Conservation (phyloP, 805 yeast species). For the Suhomyces pyralidae region DNA sequence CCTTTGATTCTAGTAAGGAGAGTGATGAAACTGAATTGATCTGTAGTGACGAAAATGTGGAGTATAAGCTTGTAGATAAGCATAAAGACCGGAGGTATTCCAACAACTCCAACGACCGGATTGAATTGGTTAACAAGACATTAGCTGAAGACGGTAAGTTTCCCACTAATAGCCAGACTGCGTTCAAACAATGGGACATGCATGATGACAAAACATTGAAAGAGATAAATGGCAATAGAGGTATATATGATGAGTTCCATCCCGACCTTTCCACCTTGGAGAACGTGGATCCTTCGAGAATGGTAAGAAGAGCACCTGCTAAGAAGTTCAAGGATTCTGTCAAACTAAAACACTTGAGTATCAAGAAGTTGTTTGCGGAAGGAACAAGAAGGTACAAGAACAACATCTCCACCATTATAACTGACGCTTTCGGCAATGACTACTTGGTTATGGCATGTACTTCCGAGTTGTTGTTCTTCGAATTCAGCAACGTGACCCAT, state of each 20-base stretch:
- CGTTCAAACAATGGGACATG: conserved; percentile 32
- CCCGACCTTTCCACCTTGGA: conserved; percentile 15
- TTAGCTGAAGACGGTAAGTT: background rate
- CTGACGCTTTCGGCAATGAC: conserved; percentile 13
- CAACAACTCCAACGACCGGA: conserved; percentile 8
- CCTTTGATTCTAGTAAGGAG: background rate
- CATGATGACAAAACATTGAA: conserved; percentile 14
- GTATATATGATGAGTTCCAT: conserved; percentile 5
- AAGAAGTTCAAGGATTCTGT: conserved; percentile 34
- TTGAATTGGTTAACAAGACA: background rate
- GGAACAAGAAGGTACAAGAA: conserved; percentile 39
- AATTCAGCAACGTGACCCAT: conserved; percentile 25
- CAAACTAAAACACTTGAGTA: conserved; percentile 21
- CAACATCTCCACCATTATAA: conserved; percentile 29
- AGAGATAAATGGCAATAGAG: conserved; percentile 7
- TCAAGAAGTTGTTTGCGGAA: conserved; percentile 18
- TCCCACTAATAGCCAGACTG: conserved; percentile 28
- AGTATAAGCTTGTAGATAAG: conserved; percentile 6
- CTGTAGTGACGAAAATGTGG: conserved; percentile 10
- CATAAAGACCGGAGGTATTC: conserved; percentile 13
- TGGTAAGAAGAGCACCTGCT: conserved; percentile 32
- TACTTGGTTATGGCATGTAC: conserved; percentile 30
- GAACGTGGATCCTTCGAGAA: conserved; percentile 13
- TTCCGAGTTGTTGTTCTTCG: conserved; percentile 34
- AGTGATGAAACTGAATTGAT: background rate